These are phyloP conservation scores for Lojkania enalia DNA, from an alignment of 2,329 filamentous ascomycete species.

Conservation along the genomic window DNA sequence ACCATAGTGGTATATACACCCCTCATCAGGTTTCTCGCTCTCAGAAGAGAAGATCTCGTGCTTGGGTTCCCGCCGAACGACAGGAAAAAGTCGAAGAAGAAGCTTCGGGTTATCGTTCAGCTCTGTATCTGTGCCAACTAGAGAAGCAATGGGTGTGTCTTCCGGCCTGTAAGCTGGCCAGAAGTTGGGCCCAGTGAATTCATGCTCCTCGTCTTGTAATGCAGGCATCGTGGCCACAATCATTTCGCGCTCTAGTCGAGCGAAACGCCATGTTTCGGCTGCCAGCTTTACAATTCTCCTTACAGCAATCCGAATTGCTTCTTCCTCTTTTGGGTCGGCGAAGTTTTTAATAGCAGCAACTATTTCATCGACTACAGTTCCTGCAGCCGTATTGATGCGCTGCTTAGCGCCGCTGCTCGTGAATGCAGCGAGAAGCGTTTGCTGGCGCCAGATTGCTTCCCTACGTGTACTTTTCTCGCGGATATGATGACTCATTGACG, in stretches of 20 bases:
- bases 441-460: constrained; percentile 62
- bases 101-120: constrained; percentile 46
- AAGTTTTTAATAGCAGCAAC: constrained; percentile 59
- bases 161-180: constrained; percentile 44
- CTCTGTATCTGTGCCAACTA: constrained; percentile 26
- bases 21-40: constrained; percentile 48
- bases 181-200: constrained; percentile 34
- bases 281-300: constrained; percentile 61
- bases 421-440: constrained; percentile 61
- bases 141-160: constrained; percentile 31
- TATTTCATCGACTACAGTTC: constrained; percentile 61
- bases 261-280: constrained; percentile 62
- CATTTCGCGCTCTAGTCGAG: constrained; percentile 59
- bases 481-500: constrained; percentile 59
- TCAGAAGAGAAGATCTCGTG: constrained; percentile 51
- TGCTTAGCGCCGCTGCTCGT: constrained; percentile 60
- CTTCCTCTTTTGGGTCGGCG: constrained; percentile 54
- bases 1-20: constrained; percentile 55
- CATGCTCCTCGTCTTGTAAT: constrained; percentile 36
- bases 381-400: constrained; percentile 59
- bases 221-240: constrained; percentile 56
- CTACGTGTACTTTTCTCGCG: constrained; percentile 59
- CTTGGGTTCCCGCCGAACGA: constrained; percentile 56
- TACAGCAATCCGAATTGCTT: constrained; percentile 55
- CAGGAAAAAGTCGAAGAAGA: constrained; percentile 56